Percentiles rank a stretch among this genome's conserved stretches.
These are phyloP conservation scores for Zancudomyces culisetae DNA, from an alignment of 371 early-diverging fungal species.

Conservation along the genomic window DNA sequence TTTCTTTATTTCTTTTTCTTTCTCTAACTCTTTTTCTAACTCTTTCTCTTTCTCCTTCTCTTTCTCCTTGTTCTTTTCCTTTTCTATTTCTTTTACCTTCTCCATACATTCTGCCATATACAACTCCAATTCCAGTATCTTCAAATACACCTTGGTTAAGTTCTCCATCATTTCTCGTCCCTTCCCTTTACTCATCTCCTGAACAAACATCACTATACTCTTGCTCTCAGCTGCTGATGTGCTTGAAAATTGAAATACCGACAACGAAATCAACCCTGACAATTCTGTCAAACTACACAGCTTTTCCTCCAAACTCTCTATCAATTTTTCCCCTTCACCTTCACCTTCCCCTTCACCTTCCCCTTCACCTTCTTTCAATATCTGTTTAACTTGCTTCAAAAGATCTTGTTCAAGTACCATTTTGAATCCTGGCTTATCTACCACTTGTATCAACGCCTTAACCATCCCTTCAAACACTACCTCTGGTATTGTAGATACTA, in stretches of 20 bases:
- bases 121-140: neutral
- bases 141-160: neutral
- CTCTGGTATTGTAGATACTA: slow-evolving; percentile 19
- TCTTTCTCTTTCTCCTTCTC: too few species aligned
- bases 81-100: neutral
- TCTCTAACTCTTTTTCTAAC: neutral
- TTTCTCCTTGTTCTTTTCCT: neutral
- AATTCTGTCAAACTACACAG: slow-evolving; percentile 5
- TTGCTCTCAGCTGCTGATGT: neutral
- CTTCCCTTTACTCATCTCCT: neutral
- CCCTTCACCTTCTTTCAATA: slow-evolving; percentile 10
- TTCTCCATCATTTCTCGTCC: neutral
- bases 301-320: neutral
- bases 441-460: slow-evolving; percentile 7
- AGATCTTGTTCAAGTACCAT: neutral
- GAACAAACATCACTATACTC: neutral
- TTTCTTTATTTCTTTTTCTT: neutral
- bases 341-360: slow-evolving; percentile 5
- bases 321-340: too few species aligned
- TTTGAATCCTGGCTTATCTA: neutral
- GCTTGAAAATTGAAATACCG: neutral
- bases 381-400: slow-evolving; percentile 3
- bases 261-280: neutral
- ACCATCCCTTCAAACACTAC: slow-evolving; percentile 14
- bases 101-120: neutral